These are phyloP conservation scores for Coniella vitis DNA, from an alignment of 2,329 filamentous ascomycete genomes.

Conservation along the genomic window DNA sequence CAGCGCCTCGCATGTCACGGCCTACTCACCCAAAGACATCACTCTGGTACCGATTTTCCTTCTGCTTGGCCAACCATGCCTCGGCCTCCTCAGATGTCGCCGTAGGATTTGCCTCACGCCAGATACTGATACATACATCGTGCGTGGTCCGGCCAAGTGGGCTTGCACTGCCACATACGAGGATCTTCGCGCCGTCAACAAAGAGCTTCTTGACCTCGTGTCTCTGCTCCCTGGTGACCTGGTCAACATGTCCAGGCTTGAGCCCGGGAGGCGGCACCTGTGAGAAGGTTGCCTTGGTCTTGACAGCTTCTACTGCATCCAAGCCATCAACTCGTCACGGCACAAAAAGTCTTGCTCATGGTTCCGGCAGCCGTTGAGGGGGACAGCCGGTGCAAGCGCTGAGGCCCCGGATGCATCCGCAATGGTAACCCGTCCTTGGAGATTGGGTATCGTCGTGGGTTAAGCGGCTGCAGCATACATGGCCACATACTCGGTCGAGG, in stretches of 20 bases:
- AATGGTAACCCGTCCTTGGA: constrained; percentile 34
- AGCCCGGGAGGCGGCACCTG: not conserved
- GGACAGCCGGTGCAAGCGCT: constrained; percentile 28
- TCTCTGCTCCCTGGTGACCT: constrained; percentile 15
- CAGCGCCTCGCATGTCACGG: not conserved
- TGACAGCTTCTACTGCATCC: constrained; percentile 17
- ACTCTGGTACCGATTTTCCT: constrained; percentile 17
- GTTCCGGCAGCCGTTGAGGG: constrained; percentile 35
- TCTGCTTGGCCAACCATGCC: constrained; percentile 16
- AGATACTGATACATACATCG: constrained; percentile 15
- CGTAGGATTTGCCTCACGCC: constrained; percentile 15
- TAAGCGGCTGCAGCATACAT: constrained; percentile 54
- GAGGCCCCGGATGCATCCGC: constrained; percentile 22
- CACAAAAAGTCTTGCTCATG: constrained; percentile 28
- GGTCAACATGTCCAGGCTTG: constrained; percentile 13
- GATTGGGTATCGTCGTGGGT: constrained; percentile 50
- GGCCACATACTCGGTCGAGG: constrained; percentile 46
- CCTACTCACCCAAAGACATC: constrained; percentile 16
- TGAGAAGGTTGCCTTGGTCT: constrained; percentile 10
- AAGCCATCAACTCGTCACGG: constrained; percentile 20
- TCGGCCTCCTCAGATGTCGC: constrained; percentile 12
- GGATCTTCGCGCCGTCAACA: constrained; percentile 10
- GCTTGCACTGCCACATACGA: constrained; percentile 17
- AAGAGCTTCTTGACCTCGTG: constrained; percentile 15
- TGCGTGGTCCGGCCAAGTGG: constrained; percentile 12